Evolutionary conservation across 257 asterid species (phyloP).

Genomic region (Thymus quinquecostatus): DNA sequence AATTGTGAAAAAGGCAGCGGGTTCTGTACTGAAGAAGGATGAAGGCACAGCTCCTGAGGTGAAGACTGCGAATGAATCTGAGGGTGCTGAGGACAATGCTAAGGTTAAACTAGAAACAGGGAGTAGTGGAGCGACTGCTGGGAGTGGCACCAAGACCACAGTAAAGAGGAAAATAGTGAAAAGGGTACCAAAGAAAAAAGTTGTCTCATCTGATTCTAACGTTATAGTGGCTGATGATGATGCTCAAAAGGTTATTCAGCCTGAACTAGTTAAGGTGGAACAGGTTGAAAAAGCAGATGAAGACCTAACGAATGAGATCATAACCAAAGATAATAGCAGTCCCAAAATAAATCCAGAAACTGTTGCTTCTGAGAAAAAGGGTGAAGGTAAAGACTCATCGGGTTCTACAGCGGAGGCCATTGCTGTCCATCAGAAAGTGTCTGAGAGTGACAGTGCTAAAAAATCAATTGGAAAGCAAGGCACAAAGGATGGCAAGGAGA

Average conservation of each 20-base stretch:
- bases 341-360: slow-evolving; percentile 27
- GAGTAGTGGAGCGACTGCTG: slow-evolving; percentile 41
- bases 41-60: slow-evolving; percentile 40
- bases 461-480: slow-evolving; percentile 50
- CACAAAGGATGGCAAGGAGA: slow-evolving; percentile 51
- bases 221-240: slow-evolving; percentile 46
- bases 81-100: slow-evolving; percentile 45
- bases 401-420: slow-evolving; percentile 49
- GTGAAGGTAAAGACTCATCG: slow-evolving; percentile 38
- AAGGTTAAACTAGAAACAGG: slow-evolving; percentile 43
- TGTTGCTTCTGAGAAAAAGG: slow-evolving; percentile 31
- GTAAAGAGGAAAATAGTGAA: slow-evolving; percentile 74
- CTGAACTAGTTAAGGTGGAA: slow-evolving; percentile 40
- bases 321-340: slow-evolving; percentile 35
- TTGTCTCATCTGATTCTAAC: slow-evolving; percentile 41
- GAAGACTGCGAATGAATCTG: slow-evolving; percentile 39
- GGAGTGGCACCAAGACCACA: slow-evolving; percentile 52
- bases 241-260: slow-evolving; percentile 32
- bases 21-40: slow-evolving; percentile 44
- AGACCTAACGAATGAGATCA: slow-evolving; percentile 25
- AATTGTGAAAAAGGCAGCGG: slow-evolving; percentile 53
- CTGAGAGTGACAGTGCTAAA: slow-evolving; percentile 41
- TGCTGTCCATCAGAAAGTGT: slow-evolving; percentile 33
- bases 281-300: slow-evolving; percentile 41
- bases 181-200: slow-evolving; percentile 73